Evolutionary conservation across 495 filamentous ascomycete species (phyloP), one percentile per base, ranked within the genome.

Genomic region (Annulohypoxylon nitens): DNA sequence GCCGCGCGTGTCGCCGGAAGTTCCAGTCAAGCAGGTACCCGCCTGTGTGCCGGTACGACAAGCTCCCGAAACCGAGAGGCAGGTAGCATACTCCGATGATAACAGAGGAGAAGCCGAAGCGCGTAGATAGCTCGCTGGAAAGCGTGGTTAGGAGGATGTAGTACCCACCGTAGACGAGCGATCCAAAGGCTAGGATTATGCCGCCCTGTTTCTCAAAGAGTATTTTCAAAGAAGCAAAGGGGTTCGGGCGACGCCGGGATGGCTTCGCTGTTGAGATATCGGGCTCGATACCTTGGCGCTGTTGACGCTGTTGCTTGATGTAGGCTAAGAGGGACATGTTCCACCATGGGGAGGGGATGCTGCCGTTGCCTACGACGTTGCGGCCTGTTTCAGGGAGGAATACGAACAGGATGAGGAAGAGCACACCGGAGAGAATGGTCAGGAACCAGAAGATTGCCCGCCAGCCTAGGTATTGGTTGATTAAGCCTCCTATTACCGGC

Each of bases 361-460:
- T 83, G 1, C 85, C 84, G 57, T 88, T 84, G 3, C 84, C 86
- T 1, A 88, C 84, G 6, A 86, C 76, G 1, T 79, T 81, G 1
- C 85, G 81, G 54, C 77, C 79, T 0, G 85, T 87, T 69, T 86
- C 86, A 0, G 82, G 84, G 0, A 84, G 70, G 54, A 75, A 71
- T 11, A 77, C 30, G 4, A 83, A 36, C 1, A 83, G 45, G 8
- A 81, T 36, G 2, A 78, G 10, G 6, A 78, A 23, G 9, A 81
- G 62, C n/a, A 76, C 63, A 0, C 81, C 76, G 71, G 25, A 82
- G 57, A 86, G 60, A 11, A 89, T 88, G 16, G 78, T 74, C 30
- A 91, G 75, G 55, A 91, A 90, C 87, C 87, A 90, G 73, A 90
- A 91, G 10, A 89, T 88, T 54, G 81, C 81, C 33, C 85, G 71